A percentile compares a stretch with the other conserved stretches of the same genome.
phyloP scores from a whole-genome alignment of 352 stramenopile genomes.

The Globisporangium orthogonon region DNA sequence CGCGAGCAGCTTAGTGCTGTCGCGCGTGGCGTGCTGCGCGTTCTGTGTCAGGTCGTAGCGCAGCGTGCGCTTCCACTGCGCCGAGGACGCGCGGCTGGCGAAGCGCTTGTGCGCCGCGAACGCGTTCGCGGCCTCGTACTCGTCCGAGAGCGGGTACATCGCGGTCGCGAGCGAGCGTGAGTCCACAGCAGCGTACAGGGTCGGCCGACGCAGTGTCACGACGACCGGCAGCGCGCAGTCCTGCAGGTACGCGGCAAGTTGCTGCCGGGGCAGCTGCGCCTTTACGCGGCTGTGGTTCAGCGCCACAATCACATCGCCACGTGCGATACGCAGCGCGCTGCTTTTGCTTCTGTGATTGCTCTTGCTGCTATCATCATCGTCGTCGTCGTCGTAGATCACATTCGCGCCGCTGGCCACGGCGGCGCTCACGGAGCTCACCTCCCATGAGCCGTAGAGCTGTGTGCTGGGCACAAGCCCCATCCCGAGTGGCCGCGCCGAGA shows the following conservation, averaged over 20 bases:
- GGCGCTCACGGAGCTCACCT: slow-evolving; percentile 46
- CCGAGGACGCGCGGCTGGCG: slow-evolving; percentile 43
- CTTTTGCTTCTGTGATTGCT: not conserved
- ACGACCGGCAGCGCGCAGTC: slow-evolving; percentile 45
- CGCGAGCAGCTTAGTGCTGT: slow-evolving; percentile 16
- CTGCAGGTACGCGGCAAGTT: slow-evolving; percentile 36
- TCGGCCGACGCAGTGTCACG: slow-evolving; percentile 58
- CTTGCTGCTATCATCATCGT: slow-evolving; percentile 8
- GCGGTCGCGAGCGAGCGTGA: slow-evolving; percentile 57
- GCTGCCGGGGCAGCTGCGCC: slow-evolving; percentile 38
- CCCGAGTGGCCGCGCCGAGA: slow-evolving; percentile 54
- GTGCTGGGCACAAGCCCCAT: slow-evolving; percentile 74
- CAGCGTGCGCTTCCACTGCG: slow-evolving; percentile 58
- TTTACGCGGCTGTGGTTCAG: slow-evolving; percentile 47
- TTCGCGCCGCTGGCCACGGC: slow-evolving; percentile 4
- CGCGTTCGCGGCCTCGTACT: slow-evolving; percentile 31
- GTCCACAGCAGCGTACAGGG: slow-evolving; percentile 53
- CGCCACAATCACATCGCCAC: slow-evolving; percentile 61
- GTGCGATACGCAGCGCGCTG: slow-evolving; percentile 18
- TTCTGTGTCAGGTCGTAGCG: slow-evolving; percentile 48
- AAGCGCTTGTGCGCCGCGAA: slow-evolving; percentile 27
- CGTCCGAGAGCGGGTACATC: slow-evolving; percentile 64
- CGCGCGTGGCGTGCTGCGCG: slow-evolving; percentile 16
- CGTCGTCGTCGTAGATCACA: not conserved
- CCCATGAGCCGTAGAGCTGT: slow-evolving; percentile 75